Conservation (phyloP, 208 protist species). For the Wallacemonas sp. region DNA sequence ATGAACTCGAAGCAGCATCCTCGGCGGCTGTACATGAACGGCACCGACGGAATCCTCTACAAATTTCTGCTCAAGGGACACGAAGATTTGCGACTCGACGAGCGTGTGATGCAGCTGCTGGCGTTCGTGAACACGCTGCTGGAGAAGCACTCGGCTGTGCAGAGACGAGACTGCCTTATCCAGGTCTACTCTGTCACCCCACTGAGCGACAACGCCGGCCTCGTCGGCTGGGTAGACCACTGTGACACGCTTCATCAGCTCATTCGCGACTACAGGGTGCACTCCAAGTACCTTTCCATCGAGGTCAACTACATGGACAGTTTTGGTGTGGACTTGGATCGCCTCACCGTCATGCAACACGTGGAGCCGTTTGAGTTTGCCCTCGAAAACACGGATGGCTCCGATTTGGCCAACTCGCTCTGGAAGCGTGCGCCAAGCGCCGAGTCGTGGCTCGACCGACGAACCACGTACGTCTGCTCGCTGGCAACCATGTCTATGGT, state of each 20-base stretch:
- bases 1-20: constrained; percentile 99
- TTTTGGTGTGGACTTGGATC: constrained; percentile 92
- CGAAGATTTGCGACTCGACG: constrained; percentile 98
- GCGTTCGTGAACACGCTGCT: constrained; percentile 99
- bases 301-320: constrained; percentile 92
- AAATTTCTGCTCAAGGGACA: constrained; percentile 99
- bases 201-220: constrained; percentile 98
- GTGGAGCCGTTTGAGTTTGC: constrained; percentile 98
- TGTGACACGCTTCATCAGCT: constrained; percentile 94
- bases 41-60: constrained; percentile 96
- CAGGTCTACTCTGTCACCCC: constrained; percentile 98
- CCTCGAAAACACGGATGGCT: constrained; percentile 94
- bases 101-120: constrained; percentile 99
- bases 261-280: constrained; percentile 85
- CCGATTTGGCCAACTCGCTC: constrained; percentile 95
- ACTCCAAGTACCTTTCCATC: constrained; percentile 86
- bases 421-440: constrained; percentile 97
- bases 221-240: constrained; percentile 99
- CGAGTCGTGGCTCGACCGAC: constrained; percentile 97
- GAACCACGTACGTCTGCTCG: constrained; percentile 99
- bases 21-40: constrained; percentile 95
- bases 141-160: constrained; percentile 91
- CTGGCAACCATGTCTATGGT: constrained; percentile 99
- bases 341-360: constrained; percentile 97
- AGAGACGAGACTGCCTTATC: constrained; percentile 88